Conservation (phyloP, 2,329 filamentous ascomycete species). For the Pseudocercospora cruenta region DNA sequence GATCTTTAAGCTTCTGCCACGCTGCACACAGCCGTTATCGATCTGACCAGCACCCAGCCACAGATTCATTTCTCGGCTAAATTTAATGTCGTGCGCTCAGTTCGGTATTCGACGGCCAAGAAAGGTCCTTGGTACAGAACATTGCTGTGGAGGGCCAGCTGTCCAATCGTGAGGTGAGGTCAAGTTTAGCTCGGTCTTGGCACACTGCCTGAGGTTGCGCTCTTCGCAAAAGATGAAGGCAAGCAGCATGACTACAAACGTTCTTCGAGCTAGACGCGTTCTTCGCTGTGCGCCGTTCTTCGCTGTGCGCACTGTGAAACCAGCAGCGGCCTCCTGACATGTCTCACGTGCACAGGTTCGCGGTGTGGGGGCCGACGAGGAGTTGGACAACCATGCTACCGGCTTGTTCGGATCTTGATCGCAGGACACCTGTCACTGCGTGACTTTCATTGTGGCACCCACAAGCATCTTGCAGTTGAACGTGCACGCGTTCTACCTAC, state of each 20-base stretch:
- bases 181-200: not conserved
- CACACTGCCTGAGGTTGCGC: too few species aligned
- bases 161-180: not conserved
- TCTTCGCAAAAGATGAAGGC: too few species aligned
- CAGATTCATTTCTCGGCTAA: conserved; percentile 3
- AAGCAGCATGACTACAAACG: too few species aligned
- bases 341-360: too few species aligned
- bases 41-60: not conserved
- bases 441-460: too few species aligned
- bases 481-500: too few species aligned
- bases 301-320: not conserved
- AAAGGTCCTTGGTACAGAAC: not conserved
- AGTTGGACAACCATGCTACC: too few species aligned
- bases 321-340: too few species aligned
- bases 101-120: not conserved
- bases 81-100: not conserved
- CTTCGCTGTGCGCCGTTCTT: too few species aligned
- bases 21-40: conserved; percentile 7
- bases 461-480: not conserved
- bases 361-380: too few species aligned
- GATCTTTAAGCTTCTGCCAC: not conserved
- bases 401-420: not conserved
- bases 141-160: not conserved
- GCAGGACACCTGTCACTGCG: not conserved
- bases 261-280: too few species aligned